phyloP scores from a whole-genome alignment of 768 basidiomycete species.

The Dioszegia aurantiaca region DNA sequence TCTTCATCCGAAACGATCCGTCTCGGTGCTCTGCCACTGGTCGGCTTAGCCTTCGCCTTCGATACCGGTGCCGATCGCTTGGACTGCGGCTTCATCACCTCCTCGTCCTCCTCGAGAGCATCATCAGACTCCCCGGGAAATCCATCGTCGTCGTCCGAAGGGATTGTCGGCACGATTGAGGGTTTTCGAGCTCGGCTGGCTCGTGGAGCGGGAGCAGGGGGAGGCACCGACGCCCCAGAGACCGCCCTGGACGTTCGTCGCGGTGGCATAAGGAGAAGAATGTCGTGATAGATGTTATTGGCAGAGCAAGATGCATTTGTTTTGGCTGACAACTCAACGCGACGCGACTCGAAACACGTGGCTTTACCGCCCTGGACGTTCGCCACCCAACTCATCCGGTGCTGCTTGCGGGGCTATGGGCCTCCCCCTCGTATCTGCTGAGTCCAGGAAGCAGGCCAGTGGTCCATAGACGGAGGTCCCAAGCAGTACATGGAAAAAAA shows the following conservation, averaged over 20 bases:
- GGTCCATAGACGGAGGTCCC: too few relatives aligned
- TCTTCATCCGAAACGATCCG: constrained; percentile 14
- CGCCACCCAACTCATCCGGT: too few relatives aligned
- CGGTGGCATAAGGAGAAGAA: constrained; percentile 2
- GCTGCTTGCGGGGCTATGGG: too few relatives aligned
- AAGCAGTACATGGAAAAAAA: too few relatives aligned
- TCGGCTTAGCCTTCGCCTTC: constrained; percentile 1
- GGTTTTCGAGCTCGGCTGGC: constrained; percentile 13
- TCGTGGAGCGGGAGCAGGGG: neutral
- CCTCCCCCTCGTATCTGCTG: too few relatives aligned
- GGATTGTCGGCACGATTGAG: neutral
- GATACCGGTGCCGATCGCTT: constrained; percentile 15
- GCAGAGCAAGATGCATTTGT: neutral
- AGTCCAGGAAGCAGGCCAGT: too few relatives aligned
- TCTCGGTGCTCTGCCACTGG: constrained; percentile 7
- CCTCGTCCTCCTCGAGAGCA: constrained; percentile 11
- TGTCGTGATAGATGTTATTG: neutral
- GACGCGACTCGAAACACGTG: too few relatives aligned
- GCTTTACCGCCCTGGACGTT: too few relatives aligned
- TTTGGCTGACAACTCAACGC: neutral
- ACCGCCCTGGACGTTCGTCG: constrained; percentile 1
- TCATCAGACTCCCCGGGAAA: constrained; percentile 18
- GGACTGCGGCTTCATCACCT: constrained; percentile 16
- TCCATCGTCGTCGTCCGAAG: constrained; percentile 5
- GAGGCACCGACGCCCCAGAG: constrained; percentile 1